Conservation (phyloP, 345 rosid genomes). For the Eucalyptus paniculata region DNA sequence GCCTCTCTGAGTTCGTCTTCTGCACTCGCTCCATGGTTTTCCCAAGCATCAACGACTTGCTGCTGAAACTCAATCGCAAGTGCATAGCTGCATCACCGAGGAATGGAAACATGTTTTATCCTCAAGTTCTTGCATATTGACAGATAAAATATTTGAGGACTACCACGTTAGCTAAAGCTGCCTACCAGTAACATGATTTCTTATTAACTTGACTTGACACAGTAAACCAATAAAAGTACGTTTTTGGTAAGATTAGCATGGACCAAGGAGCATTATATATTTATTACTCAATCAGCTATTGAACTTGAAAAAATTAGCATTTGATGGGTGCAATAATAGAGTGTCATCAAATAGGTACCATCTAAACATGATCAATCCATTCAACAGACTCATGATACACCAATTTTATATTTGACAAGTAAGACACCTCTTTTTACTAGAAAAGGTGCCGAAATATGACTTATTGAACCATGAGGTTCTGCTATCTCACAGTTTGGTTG, state of each 20-base stretch:
- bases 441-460: not conserved
- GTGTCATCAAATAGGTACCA: not conserved
- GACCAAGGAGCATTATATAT: not conserved
- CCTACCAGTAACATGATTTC: not conserved
- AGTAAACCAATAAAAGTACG: not conserved
- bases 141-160: not conserved
- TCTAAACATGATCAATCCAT: not conserved
- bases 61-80: slow-evolving; percentile 83
- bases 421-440: not conserved
- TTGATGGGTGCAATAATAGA: not conserved
- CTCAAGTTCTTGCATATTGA: not conserved
- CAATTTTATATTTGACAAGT: not conserved
- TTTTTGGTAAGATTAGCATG: not conserved
- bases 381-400: not conserved
- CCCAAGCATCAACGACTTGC: slow-evolving; percentile 69
- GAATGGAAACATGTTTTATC: not conserved
- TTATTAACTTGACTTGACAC: not conserved
- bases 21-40: slow-evolving; percentile 60
- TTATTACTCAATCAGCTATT: not conserved
- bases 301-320: not conserved
- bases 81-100: slow-evolving; percentile 43
- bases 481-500: not conserved
- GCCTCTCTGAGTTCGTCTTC: slow-evolving; percentile 62
- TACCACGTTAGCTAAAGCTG: not conserved
- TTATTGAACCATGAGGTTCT: not conserved